These are phyloP conservation scores for Boletellus emodensis DNA, from an alignment of 768 basidiomycete species.

Conservation along the genomic window DNA sequence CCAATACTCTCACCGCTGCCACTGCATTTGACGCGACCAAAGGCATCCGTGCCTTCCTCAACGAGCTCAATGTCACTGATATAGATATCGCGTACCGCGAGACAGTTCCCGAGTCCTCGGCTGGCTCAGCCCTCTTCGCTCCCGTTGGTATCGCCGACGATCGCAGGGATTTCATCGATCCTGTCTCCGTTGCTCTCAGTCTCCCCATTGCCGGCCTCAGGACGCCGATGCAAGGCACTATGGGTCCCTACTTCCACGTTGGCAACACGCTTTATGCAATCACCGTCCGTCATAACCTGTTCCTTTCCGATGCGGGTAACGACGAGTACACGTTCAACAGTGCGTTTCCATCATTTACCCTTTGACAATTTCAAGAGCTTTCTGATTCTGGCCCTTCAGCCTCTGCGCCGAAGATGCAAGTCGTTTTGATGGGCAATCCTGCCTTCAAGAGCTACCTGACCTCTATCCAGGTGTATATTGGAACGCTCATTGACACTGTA, in stretches of 20 bases:
- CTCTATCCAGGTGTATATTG: not conserved
- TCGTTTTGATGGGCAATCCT: not conserved
- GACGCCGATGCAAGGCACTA: not conserved
- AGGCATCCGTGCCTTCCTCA: not conserved
- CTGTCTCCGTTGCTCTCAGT: not conserved
- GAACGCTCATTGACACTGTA: not conserved
- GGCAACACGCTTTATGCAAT: not conserved
- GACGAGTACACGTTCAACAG: not conserved
- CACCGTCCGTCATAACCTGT: not conserved
- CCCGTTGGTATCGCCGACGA: not conserved
- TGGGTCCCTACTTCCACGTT: not conserved
- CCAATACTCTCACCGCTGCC: not conserved
- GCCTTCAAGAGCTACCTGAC: not conserved
- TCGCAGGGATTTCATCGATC: too few species aligned
- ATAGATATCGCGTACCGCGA: not conserved
- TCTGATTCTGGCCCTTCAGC: not conserved
- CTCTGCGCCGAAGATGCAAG: not conserved
- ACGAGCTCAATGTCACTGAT: not conserved
- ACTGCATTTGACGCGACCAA: not conserved
- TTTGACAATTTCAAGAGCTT: not conserved
- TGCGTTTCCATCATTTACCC: not conserved
- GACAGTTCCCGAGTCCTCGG: not conserved
- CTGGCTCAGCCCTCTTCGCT: not conserved
- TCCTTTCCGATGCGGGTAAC: not conserved
- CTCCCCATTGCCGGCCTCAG: not conserved